Conservation (phyloP, 2,329 filamentous ascomycete genomes). For the Monosporascus ibericus region DNA sequence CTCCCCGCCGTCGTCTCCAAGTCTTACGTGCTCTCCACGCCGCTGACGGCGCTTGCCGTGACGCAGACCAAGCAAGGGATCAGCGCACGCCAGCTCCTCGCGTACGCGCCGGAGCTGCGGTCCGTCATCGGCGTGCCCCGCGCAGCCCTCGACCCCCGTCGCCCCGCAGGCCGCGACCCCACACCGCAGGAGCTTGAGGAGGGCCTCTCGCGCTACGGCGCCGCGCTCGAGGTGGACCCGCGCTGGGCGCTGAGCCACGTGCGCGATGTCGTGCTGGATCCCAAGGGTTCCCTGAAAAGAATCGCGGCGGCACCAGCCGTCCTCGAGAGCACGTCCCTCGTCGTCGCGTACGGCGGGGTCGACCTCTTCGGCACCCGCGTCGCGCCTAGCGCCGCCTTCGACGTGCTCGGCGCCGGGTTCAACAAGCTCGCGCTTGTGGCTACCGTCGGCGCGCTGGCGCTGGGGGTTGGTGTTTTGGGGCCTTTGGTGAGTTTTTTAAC, state of each 20-base stretch:
- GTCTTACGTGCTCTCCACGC: conserved; percentile 71
- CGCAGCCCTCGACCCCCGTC: conserved; percentile 73
- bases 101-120: conserved; percentile 66
- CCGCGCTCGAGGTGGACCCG: conserved; percentile 77
- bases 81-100: conserved; percentile 74
- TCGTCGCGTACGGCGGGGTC: conserved; percentile 74
- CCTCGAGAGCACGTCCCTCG: conserved; percentile 85
- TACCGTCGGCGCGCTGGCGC: conserved; percentile 74
- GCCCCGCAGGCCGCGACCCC: conserved; percentile 79
- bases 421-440: conserved; percentile 79
- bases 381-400: conserved; percentile 84
- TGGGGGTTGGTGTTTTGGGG: conserved; percentile 70
- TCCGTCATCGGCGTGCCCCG: conserved; percentile 76
- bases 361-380: conserved; percentile 86
- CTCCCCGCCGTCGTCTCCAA: conserved; percentile 74
- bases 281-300: conserved; percentile 54
- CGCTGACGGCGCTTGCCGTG: conserved; percentile 74
- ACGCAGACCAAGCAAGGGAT: conserved; percentile 92
- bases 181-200: conserved; percentile 76
- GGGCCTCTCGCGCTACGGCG: conserved; percentile 69
- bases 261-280: conserved; percentile 53
- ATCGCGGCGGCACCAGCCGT: conserved; percentile 72
- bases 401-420: conserved; percentile 88
- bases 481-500: conserved; percentile 66
- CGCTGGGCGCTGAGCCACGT: conserved; percentile 75